Base-by-base conservation (phyloP, 805 yeast species). In the Blastobotrys mokoenaii region DNA sequence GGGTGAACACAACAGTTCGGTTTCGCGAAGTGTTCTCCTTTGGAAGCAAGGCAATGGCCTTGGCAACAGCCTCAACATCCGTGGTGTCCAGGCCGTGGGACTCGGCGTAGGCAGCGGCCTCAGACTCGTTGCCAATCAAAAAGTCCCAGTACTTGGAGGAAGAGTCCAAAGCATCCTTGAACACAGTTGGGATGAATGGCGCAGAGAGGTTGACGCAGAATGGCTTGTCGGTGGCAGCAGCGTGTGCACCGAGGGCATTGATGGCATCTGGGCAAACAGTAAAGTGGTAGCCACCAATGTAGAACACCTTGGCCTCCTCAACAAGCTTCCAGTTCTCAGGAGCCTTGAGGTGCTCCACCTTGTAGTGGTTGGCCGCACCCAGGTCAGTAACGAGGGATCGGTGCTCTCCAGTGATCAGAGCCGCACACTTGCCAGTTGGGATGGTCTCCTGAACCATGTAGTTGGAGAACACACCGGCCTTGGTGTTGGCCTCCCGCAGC, bases 281-380 rank as follows among this genome's bases (percentile, higher is more conserved):
- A 70, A 93, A 76, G 69, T 93, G 99, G 86, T 81, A 93, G n/a
- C 99, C 99, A 60, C 97, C 98, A 62, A 93, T 84, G 77, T 93
- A 93, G 74, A 71, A 93, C 59, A 72, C 74, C 65, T 80, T 73
- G 50, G 90, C 97, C 42, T 70, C 72, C 68, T 86, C 88, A 51
- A 93, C 95, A 48, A 72, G 69, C 53, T 70, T 70, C 96, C 97
- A 89, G 76, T 89, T 86, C 68, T 83, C 94, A 53, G 94, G 85
- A 62, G 77, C 77, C 62, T 85, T 80, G 63, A 93, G 76, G 68
- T 93, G 97, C 48, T 77, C 77, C 43, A 90, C 82, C 62, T 83
- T 84, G 81, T 88, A 93, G 68, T 87, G 95, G 74, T 93, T 93
- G 56, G 98, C 98, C 57, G 99, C 99, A 59, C 86, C 96, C 60